A percentile compares a stretch with the other conserved stretches of the same genome.
phyloP scores from a whole-genome alignment of 257 asterid species.

The Gentiana straminea region DNA sequence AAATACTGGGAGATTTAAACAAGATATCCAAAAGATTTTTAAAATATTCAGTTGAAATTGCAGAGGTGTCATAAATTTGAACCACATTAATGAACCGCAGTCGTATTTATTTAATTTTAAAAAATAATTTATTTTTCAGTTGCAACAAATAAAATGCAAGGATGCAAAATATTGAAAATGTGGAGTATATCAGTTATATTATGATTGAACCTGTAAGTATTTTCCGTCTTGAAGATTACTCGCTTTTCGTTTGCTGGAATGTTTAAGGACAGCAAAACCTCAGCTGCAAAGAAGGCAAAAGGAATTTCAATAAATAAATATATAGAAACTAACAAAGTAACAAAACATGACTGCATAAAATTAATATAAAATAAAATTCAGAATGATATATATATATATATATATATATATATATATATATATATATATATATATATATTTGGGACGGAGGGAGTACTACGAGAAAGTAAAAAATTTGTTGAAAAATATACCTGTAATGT shows the following conservation, averaged over 20 bases:
- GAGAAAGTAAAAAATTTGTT: too few species aligned
- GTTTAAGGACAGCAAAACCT: conserved; percentile 59
- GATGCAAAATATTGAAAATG: not conserved
- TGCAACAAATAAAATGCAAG: not conserved
- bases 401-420: too few species aligned
- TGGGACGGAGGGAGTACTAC: too few species aligned
- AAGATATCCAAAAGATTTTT: not conserved
- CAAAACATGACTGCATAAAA: too few species aligned
- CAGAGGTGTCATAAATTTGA: not conserved
- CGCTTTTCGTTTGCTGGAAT: conserved; percentile 68
- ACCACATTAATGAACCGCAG: not conserved
- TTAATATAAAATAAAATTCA: too few species aligned
- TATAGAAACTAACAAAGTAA: too few species aligned
- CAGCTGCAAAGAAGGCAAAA: conserved; percentile 32
- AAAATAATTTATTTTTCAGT: not conserved
- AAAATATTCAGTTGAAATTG: not conserved
- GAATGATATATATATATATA: too few species aligned
- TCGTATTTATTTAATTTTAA: too few species aligned
- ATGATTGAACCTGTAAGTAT: conserved; percentile 10
- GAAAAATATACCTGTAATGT: conserved; percentile 51
- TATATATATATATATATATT: too few species aligned
- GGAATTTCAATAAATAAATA: not conserved
- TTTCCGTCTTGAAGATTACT: conserved; percentile 22
- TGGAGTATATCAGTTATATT: not conserved
- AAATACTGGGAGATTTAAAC: not conserved